Base-by-base conservation (phyloP, 768 basidiomycete species). In the Termitomyces sp. region DNA sequence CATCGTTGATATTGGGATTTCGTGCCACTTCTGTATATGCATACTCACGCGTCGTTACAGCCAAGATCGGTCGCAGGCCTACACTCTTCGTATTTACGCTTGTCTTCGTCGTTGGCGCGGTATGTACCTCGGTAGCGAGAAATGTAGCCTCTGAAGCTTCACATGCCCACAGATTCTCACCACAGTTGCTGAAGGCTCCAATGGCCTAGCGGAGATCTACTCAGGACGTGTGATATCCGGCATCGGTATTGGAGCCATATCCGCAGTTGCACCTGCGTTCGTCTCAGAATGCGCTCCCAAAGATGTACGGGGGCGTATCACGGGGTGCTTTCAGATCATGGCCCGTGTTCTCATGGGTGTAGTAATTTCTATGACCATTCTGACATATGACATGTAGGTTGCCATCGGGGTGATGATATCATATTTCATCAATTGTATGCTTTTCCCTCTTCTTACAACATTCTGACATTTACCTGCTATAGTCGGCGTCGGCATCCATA, bases 201-300 rank as follows among this genome's bases (percentile, higher is more conserved):
- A 76, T n/a, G 87, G 88, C 5, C 71, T 93, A 8, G 76, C 75
- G 11, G 81, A 86, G 66, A 91, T 95, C 57, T 94, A 94, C 66
- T 79, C 78, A 10, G 93, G 93, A 34, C 86, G 92, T 53, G 87
- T 92, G 35, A 75, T 93, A 46, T 82, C 87, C 19, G 92, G 92
- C 43, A 32, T 92, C 34, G 93, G 92, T 29, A 87, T 95, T 50
- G 93, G 93, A 59, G 87, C 80, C 9, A 91, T 94, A 63, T 91
- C 77, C 7, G 84, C 87, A 25, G 87, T 93, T 6, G 83, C 91
- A 1, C 94, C 92, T 5, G 85, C 91, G 0, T 96, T 84, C 65
- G 92, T 95, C 21, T 87, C 89, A 11, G 94, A 95, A 70, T 92
- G 92, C 69, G 80, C 87, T 1, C 94, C 93, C 7, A 95, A 93